Evolutionary conservation across 2,329 filamentous ascomycete genomes (phyloP).

Genomic region (Diaporthe vaccinii): DNA sequence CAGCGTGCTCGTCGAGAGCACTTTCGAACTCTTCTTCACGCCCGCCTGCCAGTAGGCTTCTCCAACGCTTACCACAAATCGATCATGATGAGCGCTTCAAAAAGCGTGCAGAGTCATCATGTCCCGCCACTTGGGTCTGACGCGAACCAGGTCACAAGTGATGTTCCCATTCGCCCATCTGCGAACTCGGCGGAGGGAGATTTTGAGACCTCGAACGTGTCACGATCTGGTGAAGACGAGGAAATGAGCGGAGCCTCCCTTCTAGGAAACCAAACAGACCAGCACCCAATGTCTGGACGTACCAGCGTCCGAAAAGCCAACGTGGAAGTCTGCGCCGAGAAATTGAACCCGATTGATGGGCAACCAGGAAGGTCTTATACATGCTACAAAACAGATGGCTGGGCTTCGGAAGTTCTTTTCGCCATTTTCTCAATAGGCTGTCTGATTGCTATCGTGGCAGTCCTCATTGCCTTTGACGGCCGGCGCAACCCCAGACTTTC

Average conservation of each 20-base stretch:
- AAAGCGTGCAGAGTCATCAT: neutral
- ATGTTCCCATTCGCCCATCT: neutral
- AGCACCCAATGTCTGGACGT: neutral
- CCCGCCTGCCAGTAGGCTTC: neutral
- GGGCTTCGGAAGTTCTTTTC: neutral
- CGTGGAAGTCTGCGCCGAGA: neutral
- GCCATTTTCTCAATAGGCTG: neutral
- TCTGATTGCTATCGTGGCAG: neutral
- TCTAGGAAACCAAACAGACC: no score
- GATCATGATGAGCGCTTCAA: neutral
- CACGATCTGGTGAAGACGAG: no score
- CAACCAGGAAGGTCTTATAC: neutral
- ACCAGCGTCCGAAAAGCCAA: neutral
- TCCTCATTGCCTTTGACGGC: neutral
- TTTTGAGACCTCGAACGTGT: neutral
- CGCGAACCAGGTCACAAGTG: neutral
- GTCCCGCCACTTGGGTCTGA: neutral
- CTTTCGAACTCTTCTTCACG: neutral
- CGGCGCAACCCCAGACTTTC: neutral
- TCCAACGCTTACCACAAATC: neutral
- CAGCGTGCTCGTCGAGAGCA: no score
- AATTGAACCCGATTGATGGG: no score
- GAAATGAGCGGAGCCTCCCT: no score
- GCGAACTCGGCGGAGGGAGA: neutral
- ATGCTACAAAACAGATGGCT: neutral